Percentiles rank a stretch among this genome's conserved stretches.
phyloP scores from a whole-genome alignment of 768 basidiomycete species.

The Dendrothele bispora region DNA sequence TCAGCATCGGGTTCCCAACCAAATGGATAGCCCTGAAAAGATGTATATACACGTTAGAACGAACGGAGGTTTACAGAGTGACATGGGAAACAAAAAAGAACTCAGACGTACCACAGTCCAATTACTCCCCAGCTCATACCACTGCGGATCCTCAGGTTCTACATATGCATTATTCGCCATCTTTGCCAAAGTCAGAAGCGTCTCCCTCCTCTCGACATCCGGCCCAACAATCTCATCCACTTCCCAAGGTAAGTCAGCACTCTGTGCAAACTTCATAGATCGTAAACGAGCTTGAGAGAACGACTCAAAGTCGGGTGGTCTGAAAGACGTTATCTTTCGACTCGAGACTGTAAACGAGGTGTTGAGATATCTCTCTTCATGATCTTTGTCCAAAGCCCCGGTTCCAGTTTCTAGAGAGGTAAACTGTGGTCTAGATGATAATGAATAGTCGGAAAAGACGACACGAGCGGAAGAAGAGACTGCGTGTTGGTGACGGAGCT shows the following conservation, averaged over 20 bases:
- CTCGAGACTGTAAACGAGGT: slow-evolving; percentile 38
- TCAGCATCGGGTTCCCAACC: slow-evolving; percentile 91
- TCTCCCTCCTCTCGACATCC: slow-evolving; percentile 73
- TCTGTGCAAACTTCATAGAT: slow-evolving; percentile 47
- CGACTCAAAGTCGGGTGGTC: slow-evolving; percentile 48
- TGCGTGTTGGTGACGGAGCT: slow-evolving; percentile 64
- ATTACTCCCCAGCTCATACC: slow-evolving; percentile 72
- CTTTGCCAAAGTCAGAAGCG: slow-evolving; percentile 83
- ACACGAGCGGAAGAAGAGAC: slow-evolving; percentile 48
- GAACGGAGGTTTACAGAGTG: not conserved
- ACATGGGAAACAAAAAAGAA: slow-evolving; percentile 1
- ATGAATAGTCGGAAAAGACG: slow-evolving; percentile 51
- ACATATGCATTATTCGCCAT: slow-evolving; percentile 95
- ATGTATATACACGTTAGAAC: not conserved
- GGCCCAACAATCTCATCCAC: slow-evolving; percentile 74
- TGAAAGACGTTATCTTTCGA: slow-evolving; percentile 36
- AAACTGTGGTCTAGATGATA: not conserved
- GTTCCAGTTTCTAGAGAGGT: not conserved
- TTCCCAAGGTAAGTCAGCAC: slow-evolving; percentile 60
- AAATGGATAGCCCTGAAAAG: slow-evolving; percentile 67
- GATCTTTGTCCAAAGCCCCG: slow-evolving; percentile 8
- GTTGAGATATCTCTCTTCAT: slow-evolving; percentile 11
- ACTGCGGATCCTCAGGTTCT: slow-evolving; percentile 54
- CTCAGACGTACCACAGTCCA: slow-evolving; percentile 57
- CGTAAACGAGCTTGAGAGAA: slow-evolving; percentile 42